Conservation (phyloP, 129 eudicot genomes). For the Chrysanthemum seticuspe region DNA sequence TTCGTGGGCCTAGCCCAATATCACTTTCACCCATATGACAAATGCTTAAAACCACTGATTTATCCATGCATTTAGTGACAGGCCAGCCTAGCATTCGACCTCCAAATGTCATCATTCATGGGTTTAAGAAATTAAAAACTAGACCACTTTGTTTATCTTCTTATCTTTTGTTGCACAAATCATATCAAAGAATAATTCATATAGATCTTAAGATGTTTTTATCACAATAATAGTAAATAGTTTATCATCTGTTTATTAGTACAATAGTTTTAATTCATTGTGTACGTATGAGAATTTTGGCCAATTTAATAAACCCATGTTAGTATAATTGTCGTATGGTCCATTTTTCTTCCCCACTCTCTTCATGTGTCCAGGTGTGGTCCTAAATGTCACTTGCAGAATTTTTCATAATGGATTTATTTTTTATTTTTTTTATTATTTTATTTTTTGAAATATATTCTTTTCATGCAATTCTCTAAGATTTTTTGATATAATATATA, state of each 20-base stretch:
- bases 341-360: constrained; percentile 10
- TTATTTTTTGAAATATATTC: background rate
- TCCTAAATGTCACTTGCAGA: constrained; percentile 18
- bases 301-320: background rate
- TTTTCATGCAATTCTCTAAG: background rate
- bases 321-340: constrained; percentile 18
- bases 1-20: constrained; percentile 36
- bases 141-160: too few species aligned
- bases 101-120: too few species aligned
- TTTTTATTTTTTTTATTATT: background rate
- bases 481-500: background rate
- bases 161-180: too few species aligned
- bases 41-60: constrained; percentile 13
- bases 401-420: background rate
- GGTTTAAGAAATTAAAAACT: too few species aligned
- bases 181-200: too few species aligned
- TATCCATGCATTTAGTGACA: background rate
- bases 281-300: background rate
- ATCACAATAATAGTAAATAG: background rate
- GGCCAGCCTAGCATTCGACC: background rate
- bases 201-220: too few species aligned
- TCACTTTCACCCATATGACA: constrained; percentile 20
- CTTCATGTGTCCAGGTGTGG: constrained; percentile 11
- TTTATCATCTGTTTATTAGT: background rate
- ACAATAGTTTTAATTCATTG: background rate